phyloP scores from a whole-genome alignment of 805 yeast species.

The Metschnikowia similis region DNA sequence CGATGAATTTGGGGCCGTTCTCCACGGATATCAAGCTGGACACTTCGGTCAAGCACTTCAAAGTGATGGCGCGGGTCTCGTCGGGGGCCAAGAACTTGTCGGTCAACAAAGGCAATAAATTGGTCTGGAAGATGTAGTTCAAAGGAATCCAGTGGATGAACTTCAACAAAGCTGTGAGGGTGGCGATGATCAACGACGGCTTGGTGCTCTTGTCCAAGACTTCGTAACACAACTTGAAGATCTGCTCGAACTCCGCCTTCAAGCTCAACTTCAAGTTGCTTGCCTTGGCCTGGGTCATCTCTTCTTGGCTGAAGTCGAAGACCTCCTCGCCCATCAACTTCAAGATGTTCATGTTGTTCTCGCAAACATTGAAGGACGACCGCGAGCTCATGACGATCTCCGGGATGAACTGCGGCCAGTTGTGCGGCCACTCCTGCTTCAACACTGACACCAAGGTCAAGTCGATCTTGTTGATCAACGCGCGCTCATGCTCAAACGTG shows the following conservation, averaged over 20 bases:
- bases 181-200: slow-evolving; percentile 77
- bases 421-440: slow-evolving; percentile 98
- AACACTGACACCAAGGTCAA: slow-evolving; percentile 88
- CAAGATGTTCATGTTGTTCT: slow-evolving; percentile 92
- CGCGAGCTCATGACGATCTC: slow-evolving; percentile 84
- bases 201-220: slow-evolving; percentile 86
- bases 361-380: slow-evolving; percentile 89
- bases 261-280: slow-evolving; percentile 75
- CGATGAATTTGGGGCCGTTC: slow-evolving; percentile 52
- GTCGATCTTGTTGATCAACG: slow-evolving; percentile 89
- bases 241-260: slow-evolving; percentile 88
- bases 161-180: slow-evolving; percentile 74
- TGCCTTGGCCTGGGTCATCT: slow-evolving; percentile 94
- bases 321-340: slow-evolving; percentile 91
- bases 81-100: slow-evolving; percentile 71
- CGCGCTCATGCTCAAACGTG: slow-evolving; percentile 64
- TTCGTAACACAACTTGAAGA: slow-evolving; percentile 89
- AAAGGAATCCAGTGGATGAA: slow-evolving; percentile 94
- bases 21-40: slow-evolving; percentile 60
- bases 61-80: slow-evolving; percentile 76
- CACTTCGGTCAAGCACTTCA: slow-evolving; percentile 92
- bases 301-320: slow-evolving; percentile 92
- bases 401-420: slow-evolving; percentile 97
- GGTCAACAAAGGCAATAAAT: slow-evolving; percentile 66
- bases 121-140: slow-evolving; percentile 85